Base-by-base conservation (phyloP, 2,329 filamentous ascomycete species). In the Penicillium sp. region DNA sequence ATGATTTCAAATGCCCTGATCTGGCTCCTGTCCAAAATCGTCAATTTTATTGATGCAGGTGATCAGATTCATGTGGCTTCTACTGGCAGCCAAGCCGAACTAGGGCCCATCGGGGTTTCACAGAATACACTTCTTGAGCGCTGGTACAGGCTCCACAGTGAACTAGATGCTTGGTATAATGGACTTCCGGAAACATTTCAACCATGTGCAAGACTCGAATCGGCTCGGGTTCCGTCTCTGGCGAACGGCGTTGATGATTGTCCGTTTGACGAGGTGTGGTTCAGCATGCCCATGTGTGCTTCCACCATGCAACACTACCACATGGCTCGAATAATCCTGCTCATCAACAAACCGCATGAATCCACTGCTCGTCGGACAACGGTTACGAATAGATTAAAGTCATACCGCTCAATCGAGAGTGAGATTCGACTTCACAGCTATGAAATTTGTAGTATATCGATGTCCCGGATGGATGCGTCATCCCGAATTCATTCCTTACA, bases 11-110 rank as follows among this genome's bases (percentile, higher is more conserved):
- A 88, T 62, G 81, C 82, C 0, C 67, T 89, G 3, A 79, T 87
- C 5, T 88, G 84, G 84, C 78, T 88, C 8, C 76, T 85, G 58
- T 81, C 83, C 6, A 87, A 87, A 63, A 79, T 87, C 4, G 80
- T 86, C 52, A 88, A 88, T 64, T 86, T 82, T 65, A 81, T 87
- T 55, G 83, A 80, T 6, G 76, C 79, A 0, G 81, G 82, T 0
- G 82, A 84, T 56, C 77, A 79, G 4, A 64, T 82, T 3, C 73
- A 67, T 46, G 63, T 66, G 30, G 60, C 59, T 16, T 23, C 50
- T 14, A 63, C 66, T 26, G 62, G 63, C 50, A 59, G 61, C 30
- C 54, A 68, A 23, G 57, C 65, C 35, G 63, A 68, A 12, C 56
- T 64, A 23, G 65, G 66, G 14, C 65, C 65, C 60, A 65, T 65